phyloP scores from a whole-genome alignment of 208 protist species.

The Crithidia brevicula region DNA sequence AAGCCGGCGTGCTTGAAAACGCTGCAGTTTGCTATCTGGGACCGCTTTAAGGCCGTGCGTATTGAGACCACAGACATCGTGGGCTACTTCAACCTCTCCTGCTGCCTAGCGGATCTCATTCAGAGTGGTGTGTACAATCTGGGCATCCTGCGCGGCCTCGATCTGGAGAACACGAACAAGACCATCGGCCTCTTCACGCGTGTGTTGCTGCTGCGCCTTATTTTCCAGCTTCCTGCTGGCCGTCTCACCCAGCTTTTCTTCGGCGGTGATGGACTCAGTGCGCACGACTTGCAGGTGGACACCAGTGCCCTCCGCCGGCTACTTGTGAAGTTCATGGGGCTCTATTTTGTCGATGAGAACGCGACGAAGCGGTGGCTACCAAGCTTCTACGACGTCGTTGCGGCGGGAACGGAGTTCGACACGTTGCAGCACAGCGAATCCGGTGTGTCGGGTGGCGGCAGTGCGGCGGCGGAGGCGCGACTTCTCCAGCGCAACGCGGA shows the following conservation, averaged over 20 bases:
- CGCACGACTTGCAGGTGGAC: conserved; percentile 65
- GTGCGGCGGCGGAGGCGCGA: not conserved
- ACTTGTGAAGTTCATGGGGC: conserved; percentile 59
- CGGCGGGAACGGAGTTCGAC: conserved; percentile 63
- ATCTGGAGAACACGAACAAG: conserved; percentile 78
- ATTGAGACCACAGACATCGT: conserved; percentile 60
- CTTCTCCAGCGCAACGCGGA: conserved; percentile 6
- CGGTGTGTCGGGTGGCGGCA: too few relatives aligned
- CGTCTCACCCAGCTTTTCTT: conserved; percentile 80
- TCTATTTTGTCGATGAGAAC: conserved; percentile 79
- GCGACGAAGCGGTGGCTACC: conserved; percentile 69
- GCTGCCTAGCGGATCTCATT: conserved; percentile 56
- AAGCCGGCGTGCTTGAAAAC: conserved; percentile 61
- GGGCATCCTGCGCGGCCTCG: conserved; percentile 80
- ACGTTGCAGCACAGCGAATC: conserved; percentile 6
- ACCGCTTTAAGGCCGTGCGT: conserved; percentile 80
- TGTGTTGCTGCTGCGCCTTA: conserved; percentile 71
- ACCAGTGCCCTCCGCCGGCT: conserved; percentile 53
- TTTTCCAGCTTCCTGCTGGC: conserved; percentile 58
- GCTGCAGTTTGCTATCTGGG: conserved; percentile 86
- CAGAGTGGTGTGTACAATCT: conserved; percentile 64
- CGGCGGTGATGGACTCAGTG: conserved; percentile 66
- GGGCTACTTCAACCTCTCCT: conserved; percentile 78
- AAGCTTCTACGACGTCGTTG: conserved; percentile 76
- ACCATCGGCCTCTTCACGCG: conserved; percentile 81